These are phyloP conservation scores for Opeltia flavorubescens DNA, from an alignment of 495 filamentous ascomycete genomes.

Conservation along the genomic window DNA sequence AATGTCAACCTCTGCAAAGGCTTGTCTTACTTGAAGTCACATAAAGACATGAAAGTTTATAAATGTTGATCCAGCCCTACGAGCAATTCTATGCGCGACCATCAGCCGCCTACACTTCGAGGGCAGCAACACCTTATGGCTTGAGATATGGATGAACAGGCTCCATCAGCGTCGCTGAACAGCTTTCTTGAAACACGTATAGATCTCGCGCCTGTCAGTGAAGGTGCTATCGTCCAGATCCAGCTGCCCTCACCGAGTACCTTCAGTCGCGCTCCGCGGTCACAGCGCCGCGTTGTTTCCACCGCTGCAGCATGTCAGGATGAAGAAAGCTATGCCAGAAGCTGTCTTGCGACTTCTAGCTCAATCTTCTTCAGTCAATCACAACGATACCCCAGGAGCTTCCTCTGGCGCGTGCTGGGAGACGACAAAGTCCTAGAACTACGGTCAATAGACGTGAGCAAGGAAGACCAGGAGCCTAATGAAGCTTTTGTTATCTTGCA, in stretches of 20 bases:
- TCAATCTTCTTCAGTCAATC: slow-evolving; percentile 73
- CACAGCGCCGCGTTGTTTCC: slow-evolving; percentile 23
- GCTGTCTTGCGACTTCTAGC: slow-evolving; percentile 61
- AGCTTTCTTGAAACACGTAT: slow-evolving; percentile 79
- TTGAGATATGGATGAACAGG: background rate
- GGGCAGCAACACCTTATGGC: background rate
- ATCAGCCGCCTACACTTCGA: no score
- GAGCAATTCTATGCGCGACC: no score
- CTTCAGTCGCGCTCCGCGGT: slow-evolving; percentile 32
- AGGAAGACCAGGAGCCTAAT: slow-evolving; percentile 43
- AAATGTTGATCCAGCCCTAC: no score
- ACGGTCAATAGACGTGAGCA: slow-evolving; percentile 67
- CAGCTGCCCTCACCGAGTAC: slow-evolving; percentile 42
- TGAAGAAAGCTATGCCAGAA: slow-evolving; percentile 57
- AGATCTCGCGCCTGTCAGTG: slow-evolving; percentile 59
- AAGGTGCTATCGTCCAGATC: slow-evolving; percentile 56
- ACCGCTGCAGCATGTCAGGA: slow-evolving; percentile 40
- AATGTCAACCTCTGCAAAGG: no score
- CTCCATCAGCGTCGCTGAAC: slow-evolving; percentile 8
- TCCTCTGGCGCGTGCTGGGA: slow-evolving; percentile 82
- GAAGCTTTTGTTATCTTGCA: slow-evolving; percentile 60
- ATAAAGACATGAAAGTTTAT: no score
- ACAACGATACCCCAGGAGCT: slow-evolving; percentile 59
- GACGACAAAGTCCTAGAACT: slow-evolving; percentile 68
- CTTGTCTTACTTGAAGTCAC: no score